phyloP scores from a whole-genome alignment of 129 eudicot species.

The Chrysanthemum makinoi region DNA sequence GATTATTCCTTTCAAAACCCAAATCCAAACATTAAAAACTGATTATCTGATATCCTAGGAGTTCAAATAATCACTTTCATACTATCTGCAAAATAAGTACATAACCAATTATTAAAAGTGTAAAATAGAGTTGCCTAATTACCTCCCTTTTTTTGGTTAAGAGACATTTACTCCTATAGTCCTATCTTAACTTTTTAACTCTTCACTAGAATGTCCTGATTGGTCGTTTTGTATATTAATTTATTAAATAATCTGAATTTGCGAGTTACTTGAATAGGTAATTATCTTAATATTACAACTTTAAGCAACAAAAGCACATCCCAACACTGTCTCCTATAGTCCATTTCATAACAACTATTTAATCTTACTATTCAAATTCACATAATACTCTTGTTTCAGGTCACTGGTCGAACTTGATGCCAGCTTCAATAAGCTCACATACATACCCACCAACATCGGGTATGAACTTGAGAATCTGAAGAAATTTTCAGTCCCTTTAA shows the following conservation, averaged over 20 bases:
- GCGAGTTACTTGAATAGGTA: background rate
- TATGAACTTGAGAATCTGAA: conserved; percentile 63
- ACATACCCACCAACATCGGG: conserved; percentile 88
- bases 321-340: background rate
- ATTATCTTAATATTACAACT: background rate
- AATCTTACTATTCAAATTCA: background rate
- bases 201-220: background rate
- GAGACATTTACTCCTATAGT: background rate
- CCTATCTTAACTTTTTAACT: too few relatives aligned
- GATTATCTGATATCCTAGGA: background rate
- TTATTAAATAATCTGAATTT: background rate
- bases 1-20: background rate
- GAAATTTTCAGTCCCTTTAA: conserved; percentile 58
- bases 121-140: background rate
- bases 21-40: too few relatives aligned
- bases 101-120: background rate
- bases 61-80: background rate
- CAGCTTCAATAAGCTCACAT: conserved; percentile 79
- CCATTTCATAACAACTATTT: background rate
- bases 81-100: background rate
- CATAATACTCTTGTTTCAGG: conserved; percentile 16
- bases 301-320: background rate
- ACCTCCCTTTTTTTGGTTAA: background rate
- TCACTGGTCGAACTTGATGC: conserved; percentile 81
- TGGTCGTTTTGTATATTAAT: background rate